Evolutionary conservation across 768 basidiomycete species (phyloP), one percentile per base, ranked within the genome.

Genomic region (Peribolospora baueri): DNA sequence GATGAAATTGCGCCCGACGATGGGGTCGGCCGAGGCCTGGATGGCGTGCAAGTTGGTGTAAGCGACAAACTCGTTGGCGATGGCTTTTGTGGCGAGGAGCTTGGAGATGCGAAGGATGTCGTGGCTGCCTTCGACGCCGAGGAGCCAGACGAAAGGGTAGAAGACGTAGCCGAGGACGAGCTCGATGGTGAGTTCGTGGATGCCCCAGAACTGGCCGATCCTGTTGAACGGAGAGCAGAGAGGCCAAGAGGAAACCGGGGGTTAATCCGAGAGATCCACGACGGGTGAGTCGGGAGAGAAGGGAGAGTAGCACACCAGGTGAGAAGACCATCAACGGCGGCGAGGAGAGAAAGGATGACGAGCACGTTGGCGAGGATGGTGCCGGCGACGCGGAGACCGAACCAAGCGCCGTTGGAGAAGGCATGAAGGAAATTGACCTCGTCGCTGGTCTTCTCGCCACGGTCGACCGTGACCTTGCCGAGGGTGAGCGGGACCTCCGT

Each of bases 341-440:
- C 77, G 56, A 93, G 77, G 51, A 88, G 79, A 3, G 84, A 75
- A 54, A 91, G 70, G 56, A 91, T 78, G 53, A 83, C 87, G 56
- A 88, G 71, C 57, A 88, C 82, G 61, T 87, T 86, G 55, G 81
- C 76, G 25, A 46, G 36, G 50, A 58, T 55, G 11, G 59, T 14
- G 48, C 54, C 25, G 38, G 40, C 66, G 52, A 60, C 52, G 43
- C 51, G 53, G 3, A 47, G 46, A 50, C 50, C 54, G 50, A 52
- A 58, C 54, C 55, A 41, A 25, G 61, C 79, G 62, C 65, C 82
- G 79, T 86, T 67, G 54, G 80, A 79, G 69, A 90, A 91, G 5
- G 87, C 87, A 61, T 91, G 86, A 13, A 91, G 75, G 14, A 77
- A 81, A 64, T 91, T 91, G 50, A 75, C 76, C 76, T 49, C 82